Evolutionary conservation across 2,329 filamentous ascomycete genomes (phyloP).

Genomic region (Paecilomyces sp.): DNA sequence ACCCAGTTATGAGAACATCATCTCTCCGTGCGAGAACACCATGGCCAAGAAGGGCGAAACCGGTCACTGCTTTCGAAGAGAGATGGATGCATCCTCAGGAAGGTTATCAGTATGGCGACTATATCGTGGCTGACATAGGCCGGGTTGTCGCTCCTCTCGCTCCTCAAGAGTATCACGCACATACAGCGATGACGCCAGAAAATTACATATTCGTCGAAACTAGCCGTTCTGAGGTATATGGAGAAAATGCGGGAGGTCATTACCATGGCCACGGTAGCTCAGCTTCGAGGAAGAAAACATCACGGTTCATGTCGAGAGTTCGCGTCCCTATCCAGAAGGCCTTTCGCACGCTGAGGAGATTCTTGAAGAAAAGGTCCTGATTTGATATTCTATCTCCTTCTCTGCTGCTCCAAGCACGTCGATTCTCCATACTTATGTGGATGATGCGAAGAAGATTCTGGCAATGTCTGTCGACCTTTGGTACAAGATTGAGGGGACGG

Average conservation of each 20-base stretch:
- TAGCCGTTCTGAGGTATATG: background rate
- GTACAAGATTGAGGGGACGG: background rate
- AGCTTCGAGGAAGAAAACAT: slow-evolving; percentile 6
- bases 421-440: background rate
- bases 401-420: background rate
- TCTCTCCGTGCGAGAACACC: background rate
- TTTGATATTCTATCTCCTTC: background rate
- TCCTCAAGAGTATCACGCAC: background rate
- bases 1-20: background rate
- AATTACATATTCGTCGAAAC: background rate
- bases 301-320: slow-evolving; percentile 8
- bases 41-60: background rate
- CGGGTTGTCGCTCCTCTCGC: background rate
- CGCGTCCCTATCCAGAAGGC: slow-evolving; percentile 9
- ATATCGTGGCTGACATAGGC: background rate
- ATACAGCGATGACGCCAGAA: background rate
- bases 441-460: background rate
- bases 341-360: slow-evolving; percentile 10
- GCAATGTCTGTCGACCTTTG: background rate
- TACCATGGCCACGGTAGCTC: slow-evolving; percentile 1
- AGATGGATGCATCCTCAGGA: background rate
- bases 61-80: background rate
- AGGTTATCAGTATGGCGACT: background rate
- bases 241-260: slow-evolving; percentile 7
- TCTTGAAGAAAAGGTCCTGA: slow-evolving; percentile 9